Percentiles rank a stretch among this genome's conserved stretches.
Conservation (phyloP, 306 rosid genomes). For the Medicago ruthenica region DNA sequence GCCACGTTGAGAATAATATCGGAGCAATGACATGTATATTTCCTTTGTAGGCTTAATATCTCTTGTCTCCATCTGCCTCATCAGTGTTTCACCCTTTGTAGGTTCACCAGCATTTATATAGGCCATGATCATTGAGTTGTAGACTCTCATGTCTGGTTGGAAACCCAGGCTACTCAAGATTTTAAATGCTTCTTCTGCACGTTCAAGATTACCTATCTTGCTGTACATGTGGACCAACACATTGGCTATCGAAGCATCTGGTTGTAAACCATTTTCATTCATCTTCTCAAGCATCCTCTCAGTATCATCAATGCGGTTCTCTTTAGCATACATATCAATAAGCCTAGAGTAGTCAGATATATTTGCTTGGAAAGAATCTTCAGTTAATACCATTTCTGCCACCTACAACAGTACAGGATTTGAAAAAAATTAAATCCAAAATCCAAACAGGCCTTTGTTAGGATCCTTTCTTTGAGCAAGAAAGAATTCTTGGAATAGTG, state of each 20-base stretch:
- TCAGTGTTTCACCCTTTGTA: slow-evolving; percentile 49
- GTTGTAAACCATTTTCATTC: slow-evolving; percentile 64
- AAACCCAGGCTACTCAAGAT: slow-evolving; percentile 68
- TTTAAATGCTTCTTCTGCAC: slow-evolving; percentile 69
- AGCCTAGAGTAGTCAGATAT: slow-evolving; percentile 78
- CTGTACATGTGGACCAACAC: slow-evolving; percentile 77
- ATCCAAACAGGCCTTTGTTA: slow-evolving; percentile 16
- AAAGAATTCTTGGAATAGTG: too few species aligned
- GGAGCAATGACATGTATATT: slow-evolving; percentile 73
- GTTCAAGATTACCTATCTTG: slow-evolving; percentile 72
- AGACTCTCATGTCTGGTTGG: slow-evolving; percentile 68
- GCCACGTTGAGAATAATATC: slow-evolving; percentile 57
- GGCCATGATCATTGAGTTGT: slow-evolving; percentile 73
- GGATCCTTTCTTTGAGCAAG: too few species aligned
- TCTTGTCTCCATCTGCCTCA: slow-evolving; percentile 74
- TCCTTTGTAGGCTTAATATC: slow-evolving; percentile 64
- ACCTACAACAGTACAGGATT: slow-evolving; percentile 61
- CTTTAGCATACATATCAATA: slow-evolving; percentile 71
- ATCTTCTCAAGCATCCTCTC: slow-evolving; percentile 78
- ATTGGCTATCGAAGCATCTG: slow-evolving; percentile 63
- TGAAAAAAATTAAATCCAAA: slow-evolving; percentile 36
- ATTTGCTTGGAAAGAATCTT: slow-evolving; percentile 78
- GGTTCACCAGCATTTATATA: slow-evolving; percentile 69
- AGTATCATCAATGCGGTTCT: slow-evolving; percentile 64
- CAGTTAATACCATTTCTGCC: slow-evolving; percentile 70